These are phyloP conservation scores for Mucuna pruriens DNA, from an alignment of 306 rosid genomes.

Conservation along the genomic window DNA sequence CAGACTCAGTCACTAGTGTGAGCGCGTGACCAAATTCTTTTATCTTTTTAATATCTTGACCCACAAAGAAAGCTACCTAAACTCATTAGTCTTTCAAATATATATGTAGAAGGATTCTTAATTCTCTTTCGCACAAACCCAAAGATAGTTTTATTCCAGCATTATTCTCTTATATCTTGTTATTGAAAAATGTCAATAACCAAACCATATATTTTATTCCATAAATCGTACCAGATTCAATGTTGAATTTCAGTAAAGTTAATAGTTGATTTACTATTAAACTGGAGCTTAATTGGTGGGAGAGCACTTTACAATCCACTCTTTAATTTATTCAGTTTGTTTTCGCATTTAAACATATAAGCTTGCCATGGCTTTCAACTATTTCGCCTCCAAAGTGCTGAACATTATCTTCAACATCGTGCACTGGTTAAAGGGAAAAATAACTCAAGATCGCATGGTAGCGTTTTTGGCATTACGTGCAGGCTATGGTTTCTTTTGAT, in stretches of 20 bases:
- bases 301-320: not conserved
- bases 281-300: not conserved
- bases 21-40: constrained; percentile 33
- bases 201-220: not conserved
- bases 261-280: not conserved
- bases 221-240: constrained; percentile 8
- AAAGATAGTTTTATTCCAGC: constrained; percentile 9
- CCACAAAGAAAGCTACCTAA: constrained; percentile 34
- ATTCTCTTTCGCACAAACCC: not conserved
- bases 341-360: too few relatives aligned
- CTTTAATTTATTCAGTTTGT: not conserved
- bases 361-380: too few relatives aligned
- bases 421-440: too few relatives aligned
- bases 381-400: too few relatives aligned
- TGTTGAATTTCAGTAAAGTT: not conserved
- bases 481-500: not conserved
- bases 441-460: too few relatives aligned
- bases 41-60: constrained; percentile 27
- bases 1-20: constrained; percentile 23
- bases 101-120: not conserved
- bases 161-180: not conserved
- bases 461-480: too few relatives aligned
- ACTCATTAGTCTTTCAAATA: not conserved
- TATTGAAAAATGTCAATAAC: not conserved
- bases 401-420: too few relatives aligned